phyloP scores from a whole-genome alignment of 805 yeast species.

The Pachysolen tannophilus region DNA sequence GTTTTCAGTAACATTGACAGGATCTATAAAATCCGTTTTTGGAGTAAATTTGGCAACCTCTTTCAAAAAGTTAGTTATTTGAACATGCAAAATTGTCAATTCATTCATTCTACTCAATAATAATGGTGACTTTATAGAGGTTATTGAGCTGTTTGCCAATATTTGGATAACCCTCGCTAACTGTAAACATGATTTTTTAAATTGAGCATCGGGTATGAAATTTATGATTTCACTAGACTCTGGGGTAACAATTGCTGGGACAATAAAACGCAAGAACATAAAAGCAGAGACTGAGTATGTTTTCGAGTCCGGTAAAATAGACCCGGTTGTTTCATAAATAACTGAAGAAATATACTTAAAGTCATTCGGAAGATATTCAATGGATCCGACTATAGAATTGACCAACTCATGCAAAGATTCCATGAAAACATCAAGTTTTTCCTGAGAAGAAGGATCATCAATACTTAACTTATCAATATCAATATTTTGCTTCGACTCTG shows the following conservation, averaged over 20 bases:
- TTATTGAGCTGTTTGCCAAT: conserved; percentile 75
- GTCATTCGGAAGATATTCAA: conserved; percentile 57
- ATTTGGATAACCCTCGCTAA: conserved; percentile 80
- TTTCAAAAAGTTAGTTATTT: conserved; percentile 33
- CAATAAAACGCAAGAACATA: conserved; percentile 68
- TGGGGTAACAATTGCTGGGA: conserved; percentile 90
- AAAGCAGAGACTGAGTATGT: conserved; percentile 78
- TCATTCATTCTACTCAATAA: conserved; percentile 34
- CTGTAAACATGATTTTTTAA: conserved; percentile 61
- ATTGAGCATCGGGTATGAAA: conserved; percentile 10
- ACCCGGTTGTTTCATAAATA: conserved; percentile 46
- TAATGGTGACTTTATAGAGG: conserved; percentile 57
- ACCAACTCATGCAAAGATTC: conserved; percentile 49
- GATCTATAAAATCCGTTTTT: conserved; percentile 14
- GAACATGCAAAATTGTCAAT: conserved; percentile 28
- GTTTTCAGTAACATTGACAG: conserved; percentile 15
- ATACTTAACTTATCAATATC: conserved; percentile 52
- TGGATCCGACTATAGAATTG: conserved; percentile 48
- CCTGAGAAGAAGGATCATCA: conserved; percentile 29
- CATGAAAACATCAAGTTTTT: conserved; percentile 40
- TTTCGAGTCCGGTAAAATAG: conserved; percentile 60
- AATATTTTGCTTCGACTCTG: conserved; percentile 40
- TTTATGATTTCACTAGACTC: conserved; percentile 37
- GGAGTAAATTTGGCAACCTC: conserved; percentile 20
- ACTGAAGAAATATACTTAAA: conserved; percentile 64